Base-by-base conservation (phyloP, 2,329 filamentous ascomycete genomes). In the Ophiocordyceps australis region DNA sequence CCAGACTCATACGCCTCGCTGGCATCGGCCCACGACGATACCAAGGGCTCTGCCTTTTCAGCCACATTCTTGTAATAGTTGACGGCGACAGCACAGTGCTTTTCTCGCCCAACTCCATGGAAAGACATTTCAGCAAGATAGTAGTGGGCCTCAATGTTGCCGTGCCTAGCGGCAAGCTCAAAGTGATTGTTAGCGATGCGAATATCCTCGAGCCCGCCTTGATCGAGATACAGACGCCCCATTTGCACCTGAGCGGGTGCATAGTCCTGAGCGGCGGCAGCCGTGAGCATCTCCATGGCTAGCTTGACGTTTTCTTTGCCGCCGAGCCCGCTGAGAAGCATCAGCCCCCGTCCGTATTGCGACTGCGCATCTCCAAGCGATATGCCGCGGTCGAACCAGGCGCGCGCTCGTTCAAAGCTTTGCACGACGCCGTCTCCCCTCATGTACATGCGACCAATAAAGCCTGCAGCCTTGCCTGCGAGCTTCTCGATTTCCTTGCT, bases 111-210 rank as follows among this genome's bases (percentile, higher is more conserved):
- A 17, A 91, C 65, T 0, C 80, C 83, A 33, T 80, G 68, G 37
- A 85, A 69, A 14, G 74, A 75, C 57, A 93, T 71, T 50, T 94
- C 85, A 3, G 81, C 85, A 4, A 94, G 67, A 46, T 92, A 92
- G 52, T 93, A 94, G 44, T 80, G 81, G 0, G 83, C 79, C 49
- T 93, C 83, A 33, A 93, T 77, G 42, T 83, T 78, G 10, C 75
- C 75, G 43, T 82, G 82, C 14, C 80, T 62, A 21, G 76, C 76
- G 5, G 85, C 85, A 24, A 86, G 62, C 41, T 93, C 83, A 39
- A 94, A 93, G 46, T 91, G 92, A 36, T 76, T 73, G 31, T 73
- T 77, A 3, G 85, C 85, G 1, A 74, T 73, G 5, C 64, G 55
- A n/a, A 89, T 55, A 38, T 92, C 82, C 23, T 69, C 62, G 2